Evolutionary conservation across 2,329 filamentous ascomycete genomes (phyloP).

Genomic region (Chaetomiaceae sp.): DNA sequence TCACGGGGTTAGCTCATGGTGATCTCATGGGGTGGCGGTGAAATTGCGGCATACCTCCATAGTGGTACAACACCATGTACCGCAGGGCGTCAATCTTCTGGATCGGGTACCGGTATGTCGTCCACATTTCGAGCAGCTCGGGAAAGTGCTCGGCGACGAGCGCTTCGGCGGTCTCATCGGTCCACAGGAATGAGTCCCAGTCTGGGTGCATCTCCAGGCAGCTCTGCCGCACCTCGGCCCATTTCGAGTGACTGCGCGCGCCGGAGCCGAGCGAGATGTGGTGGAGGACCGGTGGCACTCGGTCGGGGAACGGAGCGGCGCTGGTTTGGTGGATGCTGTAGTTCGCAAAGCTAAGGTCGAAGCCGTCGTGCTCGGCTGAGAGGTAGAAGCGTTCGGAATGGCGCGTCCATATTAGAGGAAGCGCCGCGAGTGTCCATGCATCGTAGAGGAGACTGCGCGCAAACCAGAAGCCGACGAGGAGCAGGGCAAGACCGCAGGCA

Average conservation of each 20-base stretch:
- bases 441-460: constrained; percentile 23
- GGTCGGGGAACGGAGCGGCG: constrained; percentile 27
- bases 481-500: constrained; percentile 13
- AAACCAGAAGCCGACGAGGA: constrained; percentile 20
- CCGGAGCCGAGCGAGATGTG: constrained; percentile 33
- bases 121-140: constrained; percentile 25
- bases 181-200: constrained; percentile 30
- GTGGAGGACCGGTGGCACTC: constrained; percentile 34
- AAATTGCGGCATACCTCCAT: constrained; percentile 16
- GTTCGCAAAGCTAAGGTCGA: constrained; percentile 34
- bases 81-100: constrained; percentile 29
- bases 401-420: constrained; percentile 28
- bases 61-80: constrained; percentile 31
- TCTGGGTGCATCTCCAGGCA: constrained; percentile 34
- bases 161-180: constrained; percentile 23
- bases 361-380: constrained; percentile 28
- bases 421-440: constrained; percentile 29
- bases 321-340: constrained; percentile 30
- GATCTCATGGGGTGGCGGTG: not conserved
- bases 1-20: not conserved
- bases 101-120: constrained; percentile 26
- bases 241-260: constrained; percentile 23
- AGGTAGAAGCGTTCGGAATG: constrained; percentile 29
- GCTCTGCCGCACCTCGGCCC: constrained; percentile 31
- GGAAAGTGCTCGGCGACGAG: constrained; percentile 27